These are phyloP conservation scores for Triticum timopheevii DNA, from an alignment of 176 grass and related monocot genomes.

Conservation along the genomic window DNA sequence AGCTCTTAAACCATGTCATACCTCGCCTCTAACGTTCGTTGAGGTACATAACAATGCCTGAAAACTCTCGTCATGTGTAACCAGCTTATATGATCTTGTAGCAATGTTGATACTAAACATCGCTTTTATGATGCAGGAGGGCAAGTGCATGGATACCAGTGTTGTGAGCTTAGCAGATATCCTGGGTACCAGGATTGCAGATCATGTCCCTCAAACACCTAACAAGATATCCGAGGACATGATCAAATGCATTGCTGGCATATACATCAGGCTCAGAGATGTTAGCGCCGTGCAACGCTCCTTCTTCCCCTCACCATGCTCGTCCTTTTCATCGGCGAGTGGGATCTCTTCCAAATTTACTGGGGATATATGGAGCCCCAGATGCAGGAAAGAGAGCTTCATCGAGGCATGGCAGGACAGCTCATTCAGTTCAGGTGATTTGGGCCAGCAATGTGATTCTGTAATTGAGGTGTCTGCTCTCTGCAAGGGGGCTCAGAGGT, in stretches of 20 bases:
- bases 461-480: slow-evolving; percentile 76
- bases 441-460: slow-evolving; percentile 64
- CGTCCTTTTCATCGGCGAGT: slow-evolving; percentile 85
- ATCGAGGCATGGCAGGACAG: slow-evolving; percentile 49
- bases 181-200: slow-evolving; percentile 80
- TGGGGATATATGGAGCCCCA: slow-evolving; percentile 70
- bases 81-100: not conserved
- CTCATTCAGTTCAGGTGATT: slow-evolving; percentile 39
- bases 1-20: slow-evolving; percentile 79
- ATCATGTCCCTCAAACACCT: slow-evolving; percentile 90
- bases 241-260: slow-evolving; percentile 75
- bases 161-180: slow-evolving; percentile 86
- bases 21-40: slow-evolving; percentile 66
- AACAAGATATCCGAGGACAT: slow-evolving; percentile 94
- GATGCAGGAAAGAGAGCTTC: slow-evolving; percentile 65
- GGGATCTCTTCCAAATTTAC: slow-evolving; percentile 63
- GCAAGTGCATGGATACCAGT: slow-evolving; percentile 37
- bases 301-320: slow-evolving; percentile 74
- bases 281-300: slow-evolving; percentile 24
- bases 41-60: slow-evolving; percentile 43
- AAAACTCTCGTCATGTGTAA: not conserved
- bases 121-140: slow-evolving; percentile 47
- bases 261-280: slow-evolving; percentile 65
- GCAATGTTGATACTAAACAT: slow-evolving; percentile 11
- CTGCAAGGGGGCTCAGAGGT: slow-evolving; percentile 55